Percentiles rank a stretch among this genome's conserved stretches.
Evolutionary conservation across 495 filamentous ascomycete genomes (phyloP).

Genomic region (Poronia punctata): DNA sequence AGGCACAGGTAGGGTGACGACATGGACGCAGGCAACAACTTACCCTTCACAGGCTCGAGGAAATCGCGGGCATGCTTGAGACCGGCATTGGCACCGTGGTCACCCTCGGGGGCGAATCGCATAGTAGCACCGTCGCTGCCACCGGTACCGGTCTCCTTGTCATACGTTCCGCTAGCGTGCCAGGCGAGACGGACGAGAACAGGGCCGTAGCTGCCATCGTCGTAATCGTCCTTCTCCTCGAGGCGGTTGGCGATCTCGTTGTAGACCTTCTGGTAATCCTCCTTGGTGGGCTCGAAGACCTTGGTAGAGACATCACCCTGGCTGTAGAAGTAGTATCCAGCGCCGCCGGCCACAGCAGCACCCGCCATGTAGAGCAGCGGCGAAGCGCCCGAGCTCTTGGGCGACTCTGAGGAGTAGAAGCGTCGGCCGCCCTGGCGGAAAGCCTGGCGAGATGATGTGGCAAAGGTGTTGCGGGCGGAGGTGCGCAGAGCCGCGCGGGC

Average conservation of each 20-base stretch:
- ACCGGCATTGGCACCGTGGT: constrained; percentile 92
- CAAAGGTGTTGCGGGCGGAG: constrained; percentile 40
- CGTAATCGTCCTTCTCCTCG: constrained; percentile 88
- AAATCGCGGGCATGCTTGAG: constrained; percentile 84
- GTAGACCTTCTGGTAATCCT: constrained; percentile 95
- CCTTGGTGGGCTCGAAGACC: constrained; percentile 65
- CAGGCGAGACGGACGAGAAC: constrained; percentile 80
- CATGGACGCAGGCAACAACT: constrained; percentile 14
- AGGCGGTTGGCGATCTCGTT: constrained; percentile 72
- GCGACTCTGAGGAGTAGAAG: constrained; percentile 67
- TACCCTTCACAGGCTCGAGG: constrained; percentile 80
- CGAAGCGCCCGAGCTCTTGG: constrained; percentile 48
- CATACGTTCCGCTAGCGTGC: constrained; percentile 85
- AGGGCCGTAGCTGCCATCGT: constrained; percentile 93
- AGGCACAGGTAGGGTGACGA: too few species aligned
- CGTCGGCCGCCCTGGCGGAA: constrained; percentile 62
- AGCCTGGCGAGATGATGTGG: constrained; percentile 46
- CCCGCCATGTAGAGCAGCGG: constrained; percentile 36
- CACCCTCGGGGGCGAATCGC: constrained; percentile 87
- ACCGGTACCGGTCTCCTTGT: constrained; percentile 81
- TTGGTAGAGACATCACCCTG: constrained; percentile 49
- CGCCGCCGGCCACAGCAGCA: constrained; percentile 55
- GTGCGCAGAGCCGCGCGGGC: constrained; percentile 54
- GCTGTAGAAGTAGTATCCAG: constrained; percentile 64
- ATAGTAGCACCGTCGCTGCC: constrained; percentile 97